These are phyloP conservation scores for Microglena sp. DNA, from an alignment of 139 green algal species.

Conservation along the genomic window DNA sequence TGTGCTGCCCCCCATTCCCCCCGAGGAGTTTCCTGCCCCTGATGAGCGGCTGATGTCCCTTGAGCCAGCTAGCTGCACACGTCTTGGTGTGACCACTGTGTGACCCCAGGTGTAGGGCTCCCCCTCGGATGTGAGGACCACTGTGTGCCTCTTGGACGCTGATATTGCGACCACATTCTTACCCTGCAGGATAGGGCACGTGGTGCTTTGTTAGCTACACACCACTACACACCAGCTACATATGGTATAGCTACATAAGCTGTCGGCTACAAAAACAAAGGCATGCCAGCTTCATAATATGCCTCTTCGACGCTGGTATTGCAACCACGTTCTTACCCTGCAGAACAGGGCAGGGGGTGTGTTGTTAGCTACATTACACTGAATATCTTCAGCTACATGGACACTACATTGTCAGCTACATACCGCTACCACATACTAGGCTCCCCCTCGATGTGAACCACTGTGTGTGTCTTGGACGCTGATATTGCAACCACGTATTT, in stretches of 20 bases:
- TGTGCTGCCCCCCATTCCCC: no score
- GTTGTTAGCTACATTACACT: no score
- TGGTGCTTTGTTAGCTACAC: background rate
- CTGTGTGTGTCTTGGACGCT: conserved; percentile 81
- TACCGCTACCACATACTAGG: conserved; percentile 76
- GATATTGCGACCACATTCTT: conserved; percentile 49
- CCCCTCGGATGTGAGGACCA: conserved; percentile 63
- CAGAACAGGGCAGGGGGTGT: no score
- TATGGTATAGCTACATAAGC: background rate
- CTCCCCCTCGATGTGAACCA: conserved; percentile 72
- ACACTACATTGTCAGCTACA: no score
- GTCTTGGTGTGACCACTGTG: conserved; percentile 44
- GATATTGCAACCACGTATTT: conserved; percentile 49
- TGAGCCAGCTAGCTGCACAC: conserved; percentile 42
- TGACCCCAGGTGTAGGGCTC: conserved; percentile 84
- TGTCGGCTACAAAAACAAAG: background rate
- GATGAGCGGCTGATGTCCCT: no score
- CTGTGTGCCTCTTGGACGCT: conserved; percentile 81
- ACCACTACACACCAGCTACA: no score
- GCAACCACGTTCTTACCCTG: no score
- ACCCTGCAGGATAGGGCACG: conserved; percentile 31
- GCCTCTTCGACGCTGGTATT: no score
- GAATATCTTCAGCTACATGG: no score
- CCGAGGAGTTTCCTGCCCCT: no score
- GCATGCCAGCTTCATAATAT: no score